Conservation (phyloP, 306 rosid species). For the Medicago truncatula region MtrunA17r5.0-ANR NC_053049.1:281501-282000, state of each 20-base stretch:
- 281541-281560: conserved; percentile 26
- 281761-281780: conserved; percentile 97
- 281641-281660: conserved; percentile 84
- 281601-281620: conserved; percentile 26
- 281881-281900: conserved; percentile 10
- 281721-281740: conserved; percentile 76
- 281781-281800: conserved; percentile 65
- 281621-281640: conserved; percentile 32
- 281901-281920: not conserved
- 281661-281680: conserved; percentile 92
- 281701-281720: conserved; percentile 91
- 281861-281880: not conserved
- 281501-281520: not conserved
- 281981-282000: conserved; percentile 4
- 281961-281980: not conserved
- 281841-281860: conserved; percentile 16
- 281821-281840: not conserved
- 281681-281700: conserved; percentile 96
- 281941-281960: not conserved
- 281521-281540: conserved; percentile 7
- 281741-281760: conserved; percentile 77
- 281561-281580: not conserved
- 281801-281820: conserved; percentile 15
- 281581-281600: not conserved
- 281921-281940: conserved; percentile 7